Evolutionary conservation across 768 basidiomycete species (phyloP).

Genomic region (Lyophyllum semitale): DNA sequence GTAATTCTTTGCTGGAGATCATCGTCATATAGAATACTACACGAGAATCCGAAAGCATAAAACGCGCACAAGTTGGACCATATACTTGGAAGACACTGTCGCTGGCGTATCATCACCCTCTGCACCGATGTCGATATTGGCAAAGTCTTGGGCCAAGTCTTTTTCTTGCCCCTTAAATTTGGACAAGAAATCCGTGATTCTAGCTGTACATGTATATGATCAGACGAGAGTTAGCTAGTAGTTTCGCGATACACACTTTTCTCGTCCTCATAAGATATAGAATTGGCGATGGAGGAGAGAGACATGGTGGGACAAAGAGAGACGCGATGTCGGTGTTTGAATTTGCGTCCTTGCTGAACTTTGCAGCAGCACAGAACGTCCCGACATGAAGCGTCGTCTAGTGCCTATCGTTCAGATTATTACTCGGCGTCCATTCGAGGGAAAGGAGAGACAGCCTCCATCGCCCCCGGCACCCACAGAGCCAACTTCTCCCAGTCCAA

Average conservation of each 20-base stretch:
- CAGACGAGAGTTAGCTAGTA: neutral
- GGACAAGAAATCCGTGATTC: constrained; percentile 70
- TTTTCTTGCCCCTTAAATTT: constrained; percentile 66
- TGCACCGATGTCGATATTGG: constrained; percentile 62
- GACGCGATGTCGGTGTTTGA: constrained; percentile 40
- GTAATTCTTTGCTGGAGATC: constrained; percentile 79
- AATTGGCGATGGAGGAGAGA: constrained; percentile 58
- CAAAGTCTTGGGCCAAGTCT: constrained; percentile 68
- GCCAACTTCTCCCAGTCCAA: neutral
- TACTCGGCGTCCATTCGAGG: constrained; percentile 6
- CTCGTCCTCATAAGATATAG: constrained; percentile 71
- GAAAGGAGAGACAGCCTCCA: neutral
- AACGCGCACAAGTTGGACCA: constrained; percentile 74
- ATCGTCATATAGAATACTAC: constrained; percentile 9
- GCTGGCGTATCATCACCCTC: constrained; percentile 45
- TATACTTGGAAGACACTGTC: constrained; percentile 67
- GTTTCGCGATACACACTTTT: constrained; percentile 46
- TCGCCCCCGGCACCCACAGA: constrained; percentile 1
- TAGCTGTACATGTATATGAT: constrained; percentile 42
- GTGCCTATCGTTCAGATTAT: constrained; percentile 20
- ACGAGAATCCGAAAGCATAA: constrained; percentile 24
- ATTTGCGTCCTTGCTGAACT: constrained; percentile 14
- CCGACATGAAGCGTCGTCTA: constrained; percentile 11
- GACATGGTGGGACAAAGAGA: constrained; percentile 53
- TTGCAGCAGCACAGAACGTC: neutral